Evolutionary conservation across 2,329 filamentous ascomycete species (phyloP), one percentile per base, ranked within the genome.

Genomic region (Aspergillus hiratsukae): DNA sequence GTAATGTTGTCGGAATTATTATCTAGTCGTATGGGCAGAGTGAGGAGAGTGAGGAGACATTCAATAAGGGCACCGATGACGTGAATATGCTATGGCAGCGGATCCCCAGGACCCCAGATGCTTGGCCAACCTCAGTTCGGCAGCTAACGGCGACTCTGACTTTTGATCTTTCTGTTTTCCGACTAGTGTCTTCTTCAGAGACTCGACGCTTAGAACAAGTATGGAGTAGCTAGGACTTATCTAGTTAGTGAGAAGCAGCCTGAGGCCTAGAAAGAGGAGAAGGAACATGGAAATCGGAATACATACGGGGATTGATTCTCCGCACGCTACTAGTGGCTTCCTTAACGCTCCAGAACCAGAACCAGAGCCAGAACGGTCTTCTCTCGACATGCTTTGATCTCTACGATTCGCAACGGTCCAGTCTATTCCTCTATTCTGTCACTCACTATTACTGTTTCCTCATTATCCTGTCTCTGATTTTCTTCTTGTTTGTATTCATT

Each of bases 41-140:
- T 23, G 23, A 23, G 43, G 23, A 23, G 23, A 23, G 23, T 23
- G 23, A 23, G 43, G 23, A 46, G 43, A 27, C 23, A 27, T 46
- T 14, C n/a, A 5, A 35, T 10, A 23, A 35, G 9, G 27, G 35
- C 35, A 54, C 54, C 55, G 49, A 61, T 58, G 57, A 60, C 52
- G 58, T 58, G 51, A 57, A 57, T 37, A 49, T 37, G 55, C 52
- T 57, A 51, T 57, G 41, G 25, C 41, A 19, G 43, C 28, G 27
- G 54, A 59, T 57, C 31, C 40, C 49, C 43, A 35, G 43, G 49
- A 17, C 31, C 40, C 49, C 48, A 35, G 43, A 52, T n/a, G 23
- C 51, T 52, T 55, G 58, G 53, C 55, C 27, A 41, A 45, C 21
- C 52, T 54, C 37, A 43, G 51, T 58, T 14, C 45, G 51, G 43